A percentile compares a stretch with the other conserved stretches of the same genome.
Evolutionary conservation across 805 yeast genomes (phyloP).

Genomic region (Metschnikowia chrysomelidarum): DNA sequence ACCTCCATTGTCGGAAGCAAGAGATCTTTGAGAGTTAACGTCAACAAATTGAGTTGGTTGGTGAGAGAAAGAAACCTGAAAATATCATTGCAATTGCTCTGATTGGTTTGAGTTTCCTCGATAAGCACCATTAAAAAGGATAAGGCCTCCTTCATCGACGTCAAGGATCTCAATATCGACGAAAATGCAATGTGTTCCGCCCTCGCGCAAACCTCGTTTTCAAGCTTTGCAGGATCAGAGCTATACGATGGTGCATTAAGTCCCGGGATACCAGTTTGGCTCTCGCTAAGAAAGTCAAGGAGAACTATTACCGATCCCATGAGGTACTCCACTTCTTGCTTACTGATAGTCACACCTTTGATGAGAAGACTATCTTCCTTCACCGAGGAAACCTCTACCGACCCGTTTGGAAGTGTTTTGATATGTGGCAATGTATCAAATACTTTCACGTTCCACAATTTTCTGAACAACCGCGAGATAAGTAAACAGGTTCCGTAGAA

Average conservation of each 20-base stretch:
- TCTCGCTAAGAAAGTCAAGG: constrained; percentile 65
- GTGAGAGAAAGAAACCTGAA: constrained; percentile 66
- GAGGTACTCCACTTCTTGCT: constrained; percentile 60
- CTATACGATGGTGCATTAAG: constrained; percentile 56
- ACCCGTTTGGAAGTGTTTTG: constrained; percentile 37
- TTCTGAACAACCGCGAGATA: constrained; percentile 73
- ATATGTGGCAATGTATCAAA: constrained; percentile 49
- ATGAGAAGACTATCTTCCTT: constrained; percentile 46
- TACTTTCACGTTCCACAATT: constrained; percentile 73
- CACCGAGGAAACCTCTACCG: constrained; percentile 34
- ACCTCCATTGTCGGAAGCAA: constrained; percentile 68
- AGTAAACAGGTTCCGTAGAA: constrained; percentile 84
- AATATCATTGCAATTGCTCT: constrained; percentile 55
- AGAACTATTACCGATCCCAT: constrained; percentile 69
- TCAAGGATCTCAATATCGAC: constrained; percentile 69
- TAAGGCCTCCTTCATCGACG: constrained; percentile 82
- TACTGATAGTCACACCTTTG: constrained; percentile 45
- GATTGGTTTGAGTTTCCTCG: constrained; percentile 58
- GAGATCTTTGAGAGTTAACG: constrained; percentile 69
- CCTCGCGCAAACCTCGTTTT: constrained; percentile 70
- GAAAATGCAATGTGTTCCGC: constrained; percentile 90
- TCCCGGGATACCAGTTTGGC: constrained; percentile 61
- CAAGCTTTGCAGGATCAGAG: constrained; percentile 46
- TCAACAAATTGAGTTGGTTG: constrained; percentile 65
- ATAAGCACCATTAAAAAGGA: constrained; percentile 80